Percentiles rank a stretch among this genome's conserved stretches.
Evolutionary conservation across 441 rosid species (phyloP).

Genomic region (Adansonia madagascariensis): DNA sequence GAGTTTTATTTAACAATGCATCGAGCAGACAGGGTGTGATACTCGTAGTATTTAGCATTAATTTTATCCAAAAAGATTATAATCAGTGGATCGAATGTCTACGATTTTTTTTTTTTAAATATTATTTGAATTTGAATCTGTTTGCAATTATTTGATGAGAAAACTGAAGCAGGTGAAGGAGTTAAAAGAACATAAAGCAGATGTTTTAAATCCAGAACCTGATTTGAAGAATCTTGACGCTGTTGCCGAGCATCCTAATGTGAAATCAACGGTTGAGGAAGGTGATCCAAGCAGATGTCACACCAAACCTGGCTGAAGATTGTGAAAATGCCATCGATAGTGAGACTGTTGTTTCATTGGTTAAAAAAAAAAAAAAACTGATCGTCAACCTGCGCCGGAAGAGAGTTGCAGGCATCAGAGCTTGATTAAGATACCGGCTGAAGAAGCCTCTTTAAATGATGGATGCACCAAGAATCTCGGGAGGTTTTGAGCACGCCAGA

Average conservation of each 20-base stretch:
- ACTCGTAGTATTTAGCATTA: too few species aligned
- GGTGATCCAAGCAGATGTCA: slow-evolving; percentile 17
- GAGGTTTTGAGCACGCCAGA: slow-evolving; percentile 35
- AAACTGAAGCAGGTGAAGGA: slow-evolving; percentile 16
- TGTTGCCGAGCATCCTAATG: slow-evolving; percentile 34
- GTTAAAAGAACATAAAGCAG: slow-evolving; percentile 32
- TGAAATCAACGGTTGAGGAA: slow-evolving; percentile 33
- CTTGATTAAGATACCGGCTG: not conserved
- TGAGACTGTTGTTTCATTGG: slow-evolving; percentile 19
- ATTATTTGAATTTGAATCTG: too few species aligned
- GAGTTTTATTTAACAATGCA: too few species aligned
- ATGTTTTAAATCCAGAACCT: slow-evolving; percentile 31
- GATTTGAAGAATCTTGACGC: slow-evolving; percentile 36
- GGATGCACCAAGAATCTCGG: slow-evolving; percentile 26
- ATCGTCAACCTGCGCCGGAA: slow-evolving; percentile 19
- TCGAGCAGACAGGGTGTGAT: too few species aligned
- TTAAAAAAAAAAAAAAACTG: slow-evolving; percentile 11
- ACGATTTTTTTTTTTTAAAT: too few species aligned
- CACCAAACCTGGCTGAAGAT: slow-evolving; percentile 29
- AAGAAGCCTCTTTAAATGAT: slow-evolving; percentile 7
- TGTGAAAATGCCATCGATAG: slow-evolving; percentile 25
- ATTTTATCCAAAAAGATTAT: too few species aligned
- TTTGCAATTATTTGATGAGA: too few species aligned
- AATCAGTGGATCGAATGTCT: too few species aligned
- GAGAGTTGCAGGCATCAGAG: not conserved